Evolutionary conservation across 2,329 filamentous ascomycete species (phyloP).

Genomic region (Stachybotrys chlorohalonatus): DNA sequence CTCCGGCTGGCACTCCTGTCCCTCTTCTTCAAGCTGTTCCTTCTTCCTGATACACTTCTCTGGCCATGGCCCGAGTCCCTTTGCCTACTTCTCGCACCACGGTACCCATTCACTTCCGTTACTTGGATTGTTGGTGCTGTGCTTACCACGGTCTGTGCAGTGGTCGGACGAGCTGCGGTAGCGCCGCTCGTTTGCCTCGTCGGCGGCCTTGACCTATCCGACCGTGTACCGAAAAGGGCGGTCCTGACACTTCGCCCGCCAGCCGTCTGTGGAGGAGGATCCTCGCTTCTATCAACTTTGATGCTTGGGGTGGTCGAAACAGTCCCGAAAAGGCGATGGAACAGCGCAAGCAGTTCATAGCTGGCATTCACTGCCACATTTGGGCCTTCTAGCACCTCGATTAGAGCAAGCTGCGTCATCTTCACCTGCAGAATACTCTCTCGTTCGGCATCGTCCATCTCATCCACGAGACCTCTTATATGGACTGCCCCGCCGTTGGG

Average conservation of each 20-base stretch:
- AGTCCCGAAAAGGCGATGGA: constrained; percentile 66
- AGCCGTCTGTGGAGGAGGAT: constrained; percentile 55
- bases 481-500: constrained; percentile 18
- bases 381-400: constrained; percentile 77
- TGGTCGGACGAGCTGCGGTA: constrained; percentile 21
- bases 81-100: constrained; percentile 22
- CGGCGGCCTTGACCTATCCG: constrained; percentile 34
- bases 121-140: constrained; percentile 66
- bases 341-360: constrained; percentile 75
- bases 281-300: constrained; percentile 31
- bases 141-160: constrained; percentile 33
- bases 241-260: constrained; percentile 64
- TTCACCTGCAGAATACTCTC: constrained; percentile 86
- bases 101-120: constrained; percentile 51
- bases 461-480: constrained; percentile 54
- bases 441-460: constrained; percentile 77
- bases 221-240: constrained; percentile 65
- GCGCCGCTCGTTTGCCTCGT: constrained; percentile 28
- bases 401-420: constrained; percentile 81
- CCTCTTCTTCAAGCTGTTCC: constrained; percentile 44
- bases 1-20: constrained; percentile 40
- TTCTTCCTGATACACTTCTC: constrained; percentile 37
- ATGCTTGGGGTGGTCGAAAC: constrained; percentile 35
- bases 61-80: constrained; percentile 23
- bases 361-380: constrained; percentile 82